Evolutionary conservation across 2,329 filamentous ascomycete species (phyloP).

Genomic region (Massarina eburnea): DNA sequence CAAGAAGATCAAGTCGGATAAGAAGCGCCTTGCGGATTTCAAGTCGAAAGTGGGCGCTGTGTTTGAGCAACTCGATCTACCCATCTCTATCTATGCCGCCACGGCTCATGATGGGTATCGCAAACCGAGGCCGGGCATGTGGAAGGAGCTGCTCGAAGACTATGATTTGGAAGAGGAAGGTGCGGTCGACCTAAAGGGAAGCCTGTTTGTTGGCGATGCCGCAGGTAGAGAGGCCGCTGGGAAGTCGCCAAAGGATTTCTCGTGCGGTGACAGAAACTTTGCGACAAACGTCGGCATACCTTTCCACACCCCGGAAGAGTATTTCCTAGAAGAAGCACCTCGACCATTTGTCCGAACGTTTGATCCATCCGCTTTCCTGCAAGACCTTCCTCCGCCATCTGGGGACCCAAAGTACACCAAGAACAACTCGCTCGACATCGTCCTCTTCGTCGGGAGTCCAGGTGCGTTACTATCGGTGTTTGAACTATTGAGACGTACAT

Average conservation of each 20-base stretch:
- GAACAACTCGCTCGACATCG: slow-evolving; percentile 68
- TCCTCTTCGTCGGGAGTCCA: slow-evolving; percentile 86
- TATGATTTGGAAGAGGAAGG: slow-evolving; percentile 51
- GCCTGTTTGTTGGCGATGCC: slow-evolving; percentile 90
- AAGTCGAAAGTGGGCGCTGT: slow-evolving; percentile 76
- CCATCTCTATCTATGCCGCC: slow-evolving; percentile 80
- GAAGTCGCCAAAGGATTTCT: slow-evolving; percentile 55
- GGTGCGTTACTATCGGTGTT: too few relatives aligned
- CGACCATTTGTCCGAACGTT: slow-evolving; percentile 70
- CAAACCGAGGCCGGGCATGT: slow-evolving; percentile 90
- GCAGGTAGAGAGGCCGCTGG: slow-evolving; percentile 52
- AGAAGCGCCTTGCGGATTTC: slow-evolving; percentile 73
- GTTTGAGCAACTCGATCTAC: slow-evolving; percentile 71
- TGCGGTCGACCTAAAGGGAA: slow-evolving; percentile 68
- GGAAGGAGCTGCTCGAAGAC: slow-evolving; percentile 65
- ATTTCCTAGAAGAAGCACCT: slow-evolving; percentile 71
- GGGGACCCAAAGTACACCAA: slow-evolving; percentile 47
- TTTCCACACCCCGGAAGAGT: slow-evolving; percentile 90
- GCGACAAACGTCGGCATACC: slow-evolving; percentile 79
- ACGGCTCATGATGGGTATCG: slow-evolving; percentile 79
- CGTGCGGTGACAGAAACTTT: slow-evolving; percentile 67
- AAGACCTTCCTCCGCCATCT: slow-evolving; percentile 3
- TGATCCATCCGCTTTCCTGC: slow-evolving; percentile 58
- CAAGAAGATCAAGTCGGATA: slow-evolving; percentile 68
- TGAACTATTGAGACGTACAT: too few relatives aligned